These are phyloP conservation scores for Lepraria neglecta DNA, from an alignment of 495 filamentous ascomycete species.

Conservation along the genomic window DNA sequence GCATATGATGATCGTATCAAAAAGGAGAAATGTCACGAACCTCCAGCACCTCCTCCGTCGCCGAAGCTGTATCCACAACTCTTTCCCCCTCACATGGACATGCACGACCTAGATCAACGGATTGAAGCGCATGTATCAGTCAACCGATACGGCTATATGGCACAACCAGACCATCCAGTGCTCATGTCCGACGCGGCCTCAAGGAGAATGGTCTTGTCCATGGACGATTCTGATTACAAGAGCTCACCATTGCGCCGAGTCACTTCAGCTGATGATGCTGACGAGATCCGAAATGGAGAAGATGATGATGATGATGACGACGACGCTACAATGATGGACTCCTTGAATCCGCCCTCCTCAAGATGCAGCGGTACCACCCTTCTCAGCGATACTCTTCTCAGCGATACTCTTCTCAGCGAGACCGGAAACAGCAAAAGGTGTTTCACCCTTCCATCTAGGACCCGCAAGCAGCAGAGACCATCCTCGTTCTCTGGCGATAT, in stretches of 20 bases:
- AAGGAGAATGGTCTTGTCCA: background rate
- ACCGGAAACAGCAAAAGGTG: constrained; percentile 8
- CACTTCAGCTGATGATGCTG: constrained; percentile 11
- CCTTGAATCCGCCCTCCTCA: background rate
- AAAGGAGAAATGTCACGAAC: background rate
- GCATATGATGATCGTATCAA: background rate
- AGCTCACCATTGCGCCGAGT: background rate
- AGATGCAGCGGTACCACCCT: constrained; percentile 14
- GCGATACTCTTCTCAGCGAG: constrained; percentile 12
- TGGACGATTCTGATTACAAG: background rate
- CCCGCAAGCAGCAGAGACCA: constrained; percentile 6
- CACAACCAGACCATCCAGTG: background rate
- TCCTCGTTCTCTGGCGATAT: background rate
- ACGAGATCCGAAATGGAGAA: background rate
- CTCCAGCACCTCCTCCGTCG: constrained; percentile 6
- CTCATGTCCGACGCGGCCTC: background rate
- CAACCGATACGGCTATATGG: no score
- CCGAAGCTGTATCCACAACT: background rate
- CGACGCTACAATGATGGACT: background rate
- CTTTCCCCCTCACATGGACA: background rate
- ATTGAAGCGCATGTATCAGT: background rate
- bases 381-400: background rate
- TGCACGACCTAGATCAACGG: constrained; percentile 7
- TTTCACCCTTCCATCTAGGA: constrained; percentile 16
- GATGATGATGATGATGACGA: constrained; percentile 5